Evolutionary conservation across 176 grass and related monocot genomes (phyloP).

Genomic region (Rhynchospora breviuscula): DNA sequence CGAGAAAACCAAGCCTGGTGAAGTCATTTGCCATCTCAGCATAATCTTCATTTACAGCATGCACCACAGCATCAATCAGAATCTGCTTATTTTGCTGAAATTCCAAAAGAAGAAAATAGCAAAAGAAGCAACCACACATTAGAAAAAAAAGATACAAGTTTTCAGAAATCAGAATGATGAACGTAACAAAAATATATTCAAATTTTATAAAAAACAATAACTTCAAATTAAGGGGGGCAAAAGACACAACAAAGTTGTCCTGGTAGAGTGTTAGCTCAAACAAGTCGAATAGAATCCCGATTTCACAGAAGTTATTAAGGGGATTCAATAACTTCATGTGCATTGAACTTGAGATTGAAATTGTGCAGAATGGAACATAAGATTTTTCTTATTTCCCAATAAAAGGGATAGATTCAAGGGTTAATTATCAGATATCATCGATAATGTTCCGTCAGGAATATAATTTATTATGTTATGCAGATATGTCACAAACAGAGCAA

Average conservation of each 20-base stretch:
- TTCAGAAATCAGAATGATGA: background rate
- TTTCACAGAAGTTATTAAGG: background rate
- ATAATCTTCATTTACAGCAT: constrained; percentile 99
- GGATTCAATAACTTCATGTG: background rate
- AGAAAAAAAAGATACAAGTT: background rate
- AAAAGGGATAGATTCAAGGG: background rate
- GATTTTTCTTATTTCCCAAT: background rate
- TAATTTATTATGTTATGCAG: background rate
- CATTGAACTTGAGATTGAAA: background rate
- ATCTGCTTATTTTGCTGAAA: constrained; percentile 99
- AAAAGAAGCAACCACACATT: background rate
- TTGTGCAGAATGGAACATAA: background rate
- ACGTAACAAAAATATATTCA: background rate
- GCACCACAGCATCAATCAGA: constrained; percentile 91
- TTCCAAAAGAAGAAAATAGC: constrained; percentile 3
- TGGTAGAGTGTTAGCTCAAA: background rate
- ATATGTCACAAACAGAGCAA: background rate
- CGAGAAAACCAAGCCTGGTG: constrained; percentile 96
- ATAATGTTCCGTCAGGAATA: background rate
- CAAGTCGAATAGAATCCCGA: background rate
- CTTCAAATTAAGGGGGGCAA: background rate
- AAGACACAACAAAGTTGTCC: background rate
- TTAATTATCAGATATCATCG: too few relatives aligned
- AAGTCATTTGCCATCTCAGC: constrained; percentile 99
- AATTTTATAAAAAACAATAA: background rate